Percentiles rank a stretch among this genome's conserved stretches.
These are phyloP conservation scores for Polyplosphaeria fusca DNA, from an alignment of 495 filamentous ascomycete species.

Conservation along the genomic window DNA sequence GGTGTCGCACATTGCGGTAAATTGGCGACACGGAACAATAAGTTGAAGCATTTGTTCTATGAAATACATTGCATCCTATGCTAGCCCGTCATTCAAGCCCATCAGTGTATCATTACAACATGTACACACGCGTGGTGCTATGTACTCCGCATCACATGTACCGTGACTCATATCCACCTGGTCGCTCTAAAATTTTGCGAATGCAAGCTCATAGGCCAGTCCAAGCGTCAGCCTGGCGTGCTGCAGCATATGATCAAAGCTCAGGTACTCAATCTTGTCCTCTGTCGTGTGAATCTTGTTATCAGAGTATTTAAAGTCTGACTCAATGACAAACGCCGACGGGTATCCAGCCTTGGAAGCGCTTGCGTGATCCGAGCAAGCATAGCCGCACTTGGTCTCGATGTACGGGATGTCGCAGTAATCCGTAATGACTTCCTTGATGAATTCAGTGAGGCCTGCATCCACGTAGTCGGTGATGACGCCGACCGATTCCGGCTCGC, in stretches of 20 bases:
- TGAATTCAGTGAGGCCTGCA: constrained; percentile 76
- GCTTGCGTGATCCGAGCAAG: constrained; percentile 95
- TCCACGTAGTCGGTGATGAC: constrained; percentile 95
- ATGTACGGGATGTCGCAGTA: constrained; percentile 83
- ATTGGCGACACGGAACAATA: too few species aligned
- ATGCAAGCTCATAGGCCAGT: constrained; percentile 83
- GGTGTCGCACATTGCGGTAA: too few species aligned
- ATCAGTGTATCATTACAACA: too few species aligned
- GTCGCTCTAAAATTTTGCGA: constrained; percentile 56
- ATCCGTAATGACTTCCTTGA: constrained; percentile 81
- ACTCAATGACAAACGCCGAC: constrained; percentile 93
- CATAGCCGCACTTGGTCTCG: constrained; percentile 93
- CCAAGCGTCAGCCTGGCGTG: constrained; percentile 89
- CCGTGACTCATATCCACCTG: not conserved
- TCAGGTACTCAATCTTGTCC: constrained; percentile 81
- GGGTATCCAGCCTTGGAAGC: constrained; percentile 95
- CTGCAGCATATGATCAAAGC: constrained; percentile 97
- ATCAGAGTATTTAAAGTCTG: constrained; percentile 77
- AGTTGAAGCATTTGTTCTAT: too few species aligned
- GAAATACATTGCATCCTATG: not conserved
- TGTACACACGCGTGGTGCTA: too few species aligned
- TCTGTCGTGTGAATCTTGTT: constrained; percentile 88
- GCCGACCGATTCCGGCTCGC: constrained; percentile 79
- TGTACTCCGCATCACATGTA: too few species aligned
- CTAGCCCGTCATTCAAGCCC: too few species aligned